Conservation (phyloP, 805 yeast genomes). For the Kuraishia cidri region DNA sequence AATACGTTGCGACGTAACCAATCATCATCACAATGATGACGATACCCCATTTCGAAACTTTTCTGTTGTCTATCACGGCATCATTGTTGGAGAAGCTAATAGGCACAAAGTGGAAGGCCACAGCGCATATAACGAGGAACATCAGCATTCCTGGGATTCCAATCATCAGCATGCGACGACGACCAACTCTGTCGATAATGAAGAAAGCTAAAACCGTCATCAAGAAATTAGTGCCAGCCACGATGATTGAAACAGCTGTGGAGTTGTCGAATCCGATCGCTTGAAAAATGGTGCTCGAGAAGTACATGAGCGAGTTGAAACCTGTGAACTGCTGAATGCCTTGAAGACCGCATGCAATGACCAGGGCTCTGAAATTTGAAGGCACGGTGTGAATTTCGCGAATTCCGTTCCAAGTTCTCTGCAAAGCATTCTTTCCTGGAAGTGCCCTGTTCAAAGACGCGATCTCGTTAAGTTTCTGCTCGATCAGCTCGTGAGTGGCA, state of each 20-base stretch:
- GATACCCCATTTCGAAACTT: constrained; percentile 78
- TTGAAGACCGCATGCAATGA: constrained; percentile 88
- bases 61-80: constrained; percentile 30
- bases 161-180: constrained; percentile 69
- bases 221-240: constrained; percentile 91
- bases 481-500: constrained; percentile 56
- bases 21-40: constrained; percentile 83
- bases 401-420: constrained; percentile 50
- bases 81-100: constrained; percentile 42
- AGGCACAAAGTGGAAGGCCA: constrained; percentile 84
- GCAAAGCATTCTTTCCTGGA: constrained; percentile 36
- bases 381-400: constrained; percentile 57
- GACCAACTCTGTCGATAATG: constrained; percentile 81
- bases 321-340: constrained; percentile 97
- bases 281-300: constrained; percentile 86
- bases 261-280: constrained; percentile 84
- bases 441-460: constrained; percentile 32
- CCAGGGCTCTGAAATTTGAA: constrained; percentile 80
- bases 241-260: constrained; percentile 89
- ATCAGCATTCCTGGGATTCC: constrained; percentile 84
- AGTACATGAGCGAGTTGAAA: constrained; percentile 93
- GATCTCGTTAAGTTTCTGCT: constrained; percentile 62
- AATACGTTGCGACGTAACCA: constrained; percentile 80
- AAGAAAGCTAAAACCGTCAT: constrained; percentile 82
- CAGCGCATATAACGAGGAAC: constrained; percentile 71